Evolutionary conservation across 495 filamentous ascomycete species (phyloP).

Genomic region (Tuber melanosporum): DNA sequence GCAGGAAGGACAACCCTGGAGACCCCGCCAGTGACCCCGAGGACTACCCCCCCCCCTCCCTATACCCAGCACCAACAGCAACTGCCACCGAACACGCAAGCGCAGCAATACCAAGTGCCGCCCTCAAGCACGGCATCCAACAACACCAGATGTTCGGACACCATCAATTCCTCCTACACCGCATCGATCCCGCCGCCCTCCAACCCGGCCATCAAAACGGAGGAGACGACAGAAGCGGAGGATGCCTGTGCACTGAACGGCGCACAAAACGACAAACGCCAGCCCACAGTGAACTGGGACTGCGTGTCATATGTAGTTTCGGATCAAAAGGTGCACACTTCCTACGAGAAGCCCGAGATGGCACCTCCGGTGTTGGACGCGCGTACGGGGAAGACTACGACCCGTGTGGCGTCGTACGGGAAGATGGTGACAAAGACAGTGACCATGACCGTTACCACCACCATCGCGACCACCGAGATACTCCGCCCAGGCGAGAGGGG

Average conservation of each 20-base stretch:
- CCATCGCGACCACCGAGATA: slow-evolving; percentile 40
- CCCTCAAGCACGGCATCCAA: slow-evolving; percentile 20
- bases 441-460: slow-evolving; percentile 38
- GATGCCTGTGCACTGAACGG: not conserved
- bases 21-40: slow-evolving; percentile 21
- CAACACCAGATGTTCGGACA: slow-evolving; percentile 18
- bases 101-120: not conserved
- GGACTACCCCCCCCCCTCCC: slow-evolving; percentile 10
- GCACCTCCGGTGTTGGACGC: slow-evolving; percentile 14
- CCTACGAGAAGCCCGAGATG: slow-evolving; percentile 38
- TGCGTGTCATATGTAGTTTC: slow-evolving; percentile 38
- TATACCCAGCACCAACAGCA: not conserved
- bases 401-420: slow-evolving; percentile 30
- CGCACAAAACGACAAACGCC: not conserved
- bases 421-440: slow-evolving; percentile 39
- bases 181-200: slow-evolving; percentile 18
- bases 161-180: slow-evolving; percentile 24
- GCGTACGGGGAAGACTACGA: slow-evolving; percentile 13
- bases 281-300: slow-evolving; percentile 40
- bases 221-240: slow-evolving; percentile 1
- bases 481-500: slow-evolving; percentile 32
- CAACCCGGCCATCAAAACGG: slow-evolving; percentile 5
- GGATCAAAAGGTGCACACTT: slow-evolving; percentile 35
- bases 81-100: too few relatives aligned
- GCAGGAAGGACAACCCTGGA: slow-evolving; percentile 3